phyloP scores from a whole-genome alignment of 768 basidiomycete species.

The Leccinellum luteum region DNA sequence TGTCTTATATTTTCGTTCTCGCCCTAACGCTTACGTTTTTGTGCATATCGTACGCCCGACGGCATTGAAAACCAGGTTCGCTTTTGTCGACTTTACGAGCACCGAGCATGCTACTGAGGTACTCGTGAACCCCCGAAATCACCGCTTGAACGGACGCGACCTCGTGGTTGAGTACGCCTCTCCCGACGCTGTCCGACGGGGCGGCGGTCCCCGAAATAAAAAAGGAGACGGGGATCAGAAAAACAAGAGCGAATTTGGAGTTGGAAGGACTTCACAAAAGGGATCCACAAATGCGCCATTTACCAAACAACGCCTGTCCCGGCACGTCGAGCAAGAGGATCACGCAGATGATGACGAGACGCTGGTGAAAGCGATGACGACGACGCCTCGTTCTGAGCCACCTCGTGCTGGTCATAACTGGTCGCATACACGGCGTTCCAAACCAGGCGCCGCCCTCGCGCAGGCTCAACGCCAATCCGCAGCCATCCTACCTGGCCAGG shows the following conservation, averaged over 20 bases:
- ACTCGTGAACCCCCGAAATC: constrained; percentile 82
- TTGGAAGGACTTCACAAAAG: constrained; percentile 8
- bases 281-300: not conserved
- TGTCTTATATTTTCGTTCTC: constrained; percentile 16
- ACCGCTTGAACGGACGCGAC: constrained; percentile 77
- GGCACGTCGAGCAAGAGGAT: constrained; percentile 3
- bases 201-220: constrained; percentile 40
- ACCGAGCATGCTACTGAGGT: constrained; percentile 77
- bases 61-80: constrained; percentile 56
- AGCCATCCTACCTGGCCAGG: constrained; percentile 63
- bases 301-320: constrained; percentile 4
- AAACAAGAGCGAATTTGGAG: constrained; percentile 2
- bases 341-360: not conserved
- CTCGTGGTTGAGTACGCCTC: constrained; percentile 90
- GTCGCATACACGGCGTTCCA: constrained; percentile 43
- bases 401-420: constrained; percentile 11
- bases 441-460: constrained; percentile 79
- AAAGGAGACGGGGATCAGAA: constrained; percentile 24
- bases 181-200: constrained; percentile 81
- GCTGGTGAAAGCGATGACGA: not conserved
- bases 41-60: not conserved
- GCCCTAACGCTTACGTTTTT: not conserved
- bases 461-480: constrained; percentile 72
- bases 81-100: constrained; percentile 87
- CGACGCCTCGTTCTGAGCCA: not conserved